Evolutionary conservation across 106 monocot species (phyloP).

Genomic region (Posidonia australis): DNA sequence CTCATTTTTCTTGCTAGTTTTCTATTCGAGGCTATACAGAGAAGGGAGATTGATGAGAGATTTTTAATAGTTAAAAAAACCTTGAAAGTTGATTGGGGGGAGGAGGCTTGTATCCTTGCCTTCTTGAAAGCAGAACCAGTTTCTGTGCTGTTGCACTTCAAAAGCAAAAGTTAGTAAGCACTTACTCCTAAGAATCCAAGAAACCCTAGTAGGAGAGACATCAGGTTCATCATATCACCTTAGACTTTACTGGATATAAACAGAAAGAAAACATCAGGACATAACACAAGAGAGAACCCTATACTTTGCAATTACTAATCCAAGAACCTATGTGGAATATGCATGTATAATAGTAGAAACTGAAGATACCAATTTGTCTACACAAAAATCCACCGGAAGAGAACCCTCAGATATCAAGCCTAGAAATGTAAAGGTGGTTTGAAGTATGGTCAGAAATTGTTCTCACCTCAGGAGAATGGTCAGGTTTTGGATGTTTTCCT

Average conservation of each 20-base stretch:
- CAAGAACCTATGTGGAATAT: too few species aligned
- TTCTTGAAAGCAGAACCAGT: slow-evolving; percentile 66
- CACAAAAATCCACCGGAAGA: too few species aligned
- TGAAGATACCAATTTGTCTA: too few species aligned
- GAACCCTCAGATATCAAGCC: not conserved
- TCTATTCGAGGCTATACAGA: too few species aligned
- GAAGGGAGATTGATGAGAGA: not conserved
- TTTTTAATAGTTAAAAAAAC: slow-evolving; percentile 10
- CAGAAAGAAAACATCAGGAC: too few species aligned
- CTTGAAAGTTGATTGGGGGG: slow-evolving; percentile 74
- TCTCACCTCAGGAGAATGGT: slow-evolving; percentile 64
- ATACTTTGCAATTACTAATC: not conserved
- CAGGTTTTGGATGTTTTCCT: slow-evolving; percentile 27
- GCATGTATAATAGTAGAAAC: too few species aligned
- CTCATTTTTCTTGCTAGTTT: not conserved
- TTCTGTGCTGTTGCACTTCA: slow-evolving; percentile 71
- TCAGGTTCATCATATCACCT: not conserved
- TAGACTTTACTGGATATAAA: not conserved
- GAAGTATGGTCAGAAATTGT: too few species aligned
- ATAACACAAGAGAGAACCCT: too few species aligned
- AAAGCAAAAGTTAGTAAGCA: slow-evolving; percentile 4
- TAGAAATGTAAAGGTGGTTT: not conserved
- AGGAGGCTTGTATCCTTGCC: slow-evolving; percentile 63
- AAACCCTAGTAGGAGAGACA: slow-evolving; percentile 1
- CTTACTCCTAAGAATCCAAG: not conserved